Evolutionary conservation across 2,329 filamentous ascomycete species (phyloP).

Genomic region (Cladosporium austrohemisphaericum): DNA sequence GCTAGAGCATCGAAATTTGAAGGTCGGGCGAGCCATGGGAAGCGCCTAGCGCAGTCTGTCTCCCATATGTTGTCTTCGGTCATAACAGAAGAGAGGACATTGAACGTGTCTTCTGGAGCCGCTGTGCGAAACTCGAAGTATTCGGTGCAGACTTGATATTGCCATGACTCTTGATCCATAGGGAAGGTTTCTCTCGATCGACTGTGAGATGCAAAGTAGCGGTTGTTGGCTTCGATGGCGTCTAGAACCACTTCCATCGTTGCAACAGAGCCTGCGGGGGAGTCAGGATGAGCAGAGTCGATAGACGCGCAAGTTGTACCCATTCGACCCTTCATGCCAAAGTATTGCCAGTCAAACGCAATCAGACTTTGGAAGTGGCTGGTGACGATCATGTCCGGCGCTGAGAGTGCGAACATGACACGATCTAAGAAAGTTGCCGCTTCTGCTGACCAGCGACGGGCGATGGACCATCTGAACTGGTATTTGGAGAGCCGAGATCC

Average conservation of each 20-base stretch:
- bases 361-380: background rate
- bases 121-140: slow-evolving; percentile 22
- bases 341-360: slow-evolving; percentile 18
- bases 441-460: background rate
- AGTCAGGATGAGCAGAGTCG: background rate
- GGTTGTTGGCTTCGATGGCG: slow-evolving; percentile 20
- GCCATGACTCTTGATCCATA: slow-evolving; percentile 19
- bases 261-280: background rate
- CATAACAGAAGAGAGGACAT: slow-evolving; percentile 18
- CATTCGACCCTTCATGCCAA: slow-evolving; percentile 18
- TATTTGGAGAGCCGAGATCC: slow-evolving; percentile 13
- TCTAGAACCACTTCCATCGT: slow-evolving; percentile 16
- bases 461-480: background rate
- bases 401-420: slow-evolving; percentile 1
- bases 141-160: slow-evolving; percentile 23
- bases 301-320: background rate
- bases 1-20: slow-evolving; percentile 15
- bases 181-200: slow-evolving; percentile 8
- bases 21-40: slow-evolving; percentile 16
- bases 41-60: slow-evolving; percentile 16
- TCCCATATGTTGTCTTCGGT: slow-evolving; percentile 16
- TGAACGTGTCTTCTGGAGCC: slow-evolving; percentile 20
- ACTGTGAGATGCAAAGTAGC: slow-evolving; percentile 15
- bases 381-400: slow-evolving; percentile 1
- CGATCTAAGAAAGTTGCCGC: background rate